phyloP scores from a whole-genome alignment of 495 filamentous ascomycete species.

The Neurospora sublineolata region DNA sequence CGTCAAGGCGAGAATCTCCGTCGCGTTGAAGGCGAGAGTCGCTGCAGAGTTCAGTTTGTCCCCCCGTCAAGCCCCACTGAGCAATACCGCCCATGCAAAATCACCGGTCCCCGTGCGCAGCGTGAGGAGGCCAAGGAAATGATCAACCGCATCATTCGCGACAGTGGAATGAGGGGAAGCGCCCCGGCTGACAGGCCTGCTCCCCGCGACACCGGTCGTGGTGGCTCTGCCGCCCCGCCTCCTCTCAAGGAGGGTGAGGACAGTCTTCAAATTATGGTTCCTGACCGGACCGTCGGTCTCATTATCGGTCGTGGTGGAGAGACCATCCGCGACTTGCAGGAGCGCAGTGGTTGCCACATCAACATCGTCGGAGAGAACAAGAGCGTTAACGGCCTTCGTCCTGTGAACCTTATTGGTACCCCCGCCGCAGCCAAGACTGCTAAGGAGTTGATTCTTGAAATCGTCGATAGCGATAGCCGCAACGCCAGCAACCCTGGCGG shows the following conservation, averaged over 20 bases:
- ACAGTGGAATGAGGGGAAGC: slow-evolving; percentile 56
- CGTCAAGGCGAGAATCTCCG: slow-evolving; percentile 72
- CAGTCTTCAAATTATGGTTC: slow-evolving; percentile 74
- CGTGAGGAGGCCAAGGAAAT: slow-evolving; percentile 59
- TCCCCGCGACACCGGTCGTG: slow-evolving; percentile 12
- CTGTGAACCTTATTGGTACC: slow-evolving; percentile 72
- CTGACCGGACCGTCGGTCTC: slow-evolving; percentile 75
- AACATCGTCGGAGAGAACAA: slow-evolving; percentile 82
- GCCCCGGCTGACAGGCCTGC: slow-evolving; percentile 25
- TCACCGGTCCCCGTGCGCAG: slow-evolving; percentile 54
- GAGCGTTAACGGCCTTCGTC: slow-evolving; percentile 70
- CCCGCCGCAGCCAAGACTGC: slow-evolving; percentile 53
- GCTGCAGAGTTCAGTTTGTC: slow-evolving; percentile 70
- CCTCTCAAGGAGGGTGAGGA: slow-evolving; percentile 59
- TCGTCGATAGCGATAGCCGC: slow-evolving; percentile 74
- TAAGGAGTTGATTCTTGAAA: slow-evolving; percentile 72
- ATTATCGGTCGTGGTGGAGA: slow-evolving; percentile 79
- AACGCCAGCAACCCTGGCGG: slow-evolving; percentile 26
- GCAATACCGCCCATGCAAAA: slow-evolving; percentile 62
- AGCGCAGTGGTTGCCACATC: slow-evolving; percentile 73
- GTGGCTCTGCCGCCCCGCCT: slow-evolving; percentile 21
- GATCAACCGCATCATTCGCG: slow-evolving; percentile 71
- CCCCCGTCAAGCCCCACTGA: slow-evolving; percentile 55
- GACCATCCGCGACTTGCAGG: slow-evolving; percentile 81
- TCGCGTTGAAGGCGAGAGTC: slow-evolving; percentile 62